Base-by-base conservation (phyloP, 441 rosid species). In the Pelargonium cotyledonis region DNA sequence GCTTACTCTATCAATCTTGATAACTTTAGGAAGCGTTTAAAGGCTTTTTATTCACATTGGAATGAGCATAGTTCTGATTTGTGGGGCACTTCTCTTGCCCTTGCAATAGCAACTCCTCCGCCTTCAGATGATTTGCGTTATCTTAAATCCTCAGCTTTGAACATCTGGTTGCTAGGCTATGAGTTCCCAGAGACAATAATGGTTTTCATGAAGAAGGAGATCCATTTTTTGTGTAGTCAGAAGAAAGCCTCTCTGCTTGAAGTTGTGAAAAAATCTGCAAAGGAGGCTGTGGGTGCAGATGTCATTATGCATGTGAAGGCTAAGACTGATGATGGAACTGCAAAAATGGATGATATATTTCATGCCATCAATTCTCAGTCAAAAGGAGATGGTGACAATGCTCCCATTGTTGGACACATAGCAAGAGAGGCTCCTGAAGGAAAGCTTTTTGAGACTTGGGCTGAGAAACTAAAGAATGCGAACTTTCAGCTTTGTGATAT, bases 111-210 rank as follows among this genome's bases (percentile, higher is more conserved):
- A 53, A 53, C 60, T 6, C 60, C 60, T 19, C 60, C 60, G 16
- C 21, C 60, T 53, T 53, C 60, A 6, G 60, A 53, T 6, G 60
- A 53, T 53, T 19, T 53, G 18, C 60, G 60, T 53, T 53, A 53
- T 15, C 60, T 53, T 15, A 53, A 53, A 6, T 53, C 60, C 21
- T 53, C 60, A n/a, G 60, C 60, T 53, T 15, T 53, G 60, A 53
- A 53, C 60, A 53, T 53, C 60, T 53, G 60, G 60, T 53, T 53
- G 60, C 60, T 53, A 53, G 60, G 60, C 60, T 53, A 53, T 53
- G 60, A 53, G 60, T 53, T 53, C 60, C 60, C 60, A 4, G 60
- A 53, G 18, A 53, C 60, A 8, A 53, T 53, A 7, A 53, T 53
- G 60, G 60, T 53, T 15, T 53, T 53, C 60, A 53, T 53, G 60